Evolutionary conservation across 108 stramenopile genomes (phyloP).

Genomic region (Craspedostauros australis): DNA sequence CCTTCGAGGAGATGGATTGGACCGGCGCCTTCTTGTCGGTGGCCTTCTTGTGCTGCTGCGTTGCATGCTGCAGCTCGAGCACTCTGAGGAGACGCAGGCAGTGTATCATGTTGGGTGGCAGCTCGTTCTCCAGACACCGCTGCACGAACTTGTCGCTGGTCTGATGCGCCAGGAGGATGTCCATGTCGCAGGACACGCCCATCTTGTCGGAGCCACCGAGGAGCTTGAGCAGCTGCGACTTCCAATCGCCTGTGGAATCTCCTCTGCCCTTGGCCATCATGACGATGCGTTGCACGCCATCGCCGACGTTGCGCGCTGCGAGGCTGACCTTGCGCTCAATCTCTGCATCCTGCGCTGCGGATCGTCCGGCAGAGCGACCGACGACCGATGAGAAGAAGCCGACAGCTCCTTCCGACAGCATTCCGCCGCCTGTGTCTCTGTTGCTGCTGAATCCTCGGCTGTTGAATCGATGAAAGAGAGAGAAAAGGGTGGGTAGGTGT

Average conservation of each 20-base stretch:
- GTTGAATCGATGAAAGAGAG: too few relatives aligned
- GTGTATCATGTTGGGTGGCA: conserved; percentile 93
- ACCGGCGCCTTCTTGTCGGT: conserved; percentile 12
- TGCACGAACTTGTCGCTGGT: conserved; percentile 72
- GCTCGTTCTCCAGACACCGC: conserved; percentile 89
- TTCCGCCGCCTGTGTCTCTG: too few relatives aligned
- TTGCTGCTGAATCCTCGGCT: too few relatives aligned
- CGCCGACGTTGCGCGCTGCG: conserved; percentile 68
- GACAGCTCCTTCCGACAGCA: too few relatives aligned
- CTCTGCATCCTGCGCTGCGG: conserved; percentile 45
- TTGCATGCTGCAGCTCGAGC: conserved; percentile 87
- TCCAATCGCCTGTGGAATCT: conserved; percentile 53
- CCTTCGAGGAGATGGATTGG: conserved; percentile 25
- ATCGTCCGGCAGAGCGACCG: conserved; percentile 5
- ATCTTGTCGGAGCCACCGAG: conserved; percentile 57
- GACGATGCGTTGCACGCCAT: conserved; percentile 76
- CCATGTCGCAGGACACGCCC: conserved; percentile 56
- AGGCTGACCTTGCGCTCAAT: conserved; percentile 70
- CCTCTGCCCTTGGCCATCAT: conserved; percentile 57
- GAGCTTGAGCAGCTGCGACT: conserved; percentile 48
- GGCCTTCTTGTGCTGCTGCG: conserved; percentile 20
- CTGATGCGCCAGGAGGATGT: conserved; percentile 60
- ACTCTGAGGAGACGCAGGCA: conserved; percentile 89
- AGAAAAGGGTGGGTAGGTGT: too few relatives aligned
- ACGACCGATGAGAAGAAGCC: too few relatives aligned